A percentile compares a stretch with the other conserved stretches of the same genome.
Evolutionary conservation across 2,329 filamentous ascomycete genomes (phyloP).

Genomic region (Colletotrichum somersetense): DNA sequence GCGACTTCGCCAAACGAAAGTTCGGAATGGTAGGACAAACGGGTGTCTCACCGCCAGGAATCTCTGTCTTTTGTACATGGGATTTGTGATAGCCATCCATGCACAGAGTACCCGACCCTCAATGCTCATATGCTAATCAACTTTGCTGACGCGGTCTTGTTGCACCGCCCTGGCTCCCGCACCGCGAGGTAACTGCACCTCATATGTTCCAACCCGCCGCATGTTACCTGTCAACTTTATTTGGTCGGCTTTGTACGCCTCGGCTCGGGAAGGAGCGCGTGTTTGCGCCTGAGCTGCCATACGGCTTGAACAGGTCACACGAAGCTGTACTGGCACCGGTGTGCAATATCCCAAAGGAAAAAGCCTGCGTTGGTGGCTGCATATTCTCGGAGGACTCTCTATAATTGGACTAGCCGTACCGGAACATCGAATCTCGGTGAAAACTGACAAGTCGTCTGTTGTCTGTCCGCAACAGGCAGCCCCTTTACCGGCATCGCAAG

Average conservation of each 20-base stretch:
- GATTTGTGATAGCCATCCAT: neutral
- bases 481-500: conserved; percentile 12
- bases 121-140: conserved; percentile 10
- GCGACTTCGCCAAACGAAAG: conserved; percentile 20
- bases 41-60: conserved; percentile 28
- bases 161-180: conserved; percentile 39
- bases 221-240: conserved; percentile 35
- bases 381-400: conserved; percentile 17
- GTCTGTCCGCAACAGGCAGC: conserved; percentile 19
- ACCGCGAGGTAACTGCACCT: conserved; percentile 27
- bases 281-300: neutral
- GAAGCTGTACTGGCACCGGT: neutral
- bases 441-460: conserved; percentile 23
- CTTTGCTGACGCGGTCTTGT: conserved; percentile 14
- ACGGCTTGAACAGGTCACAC: neutral
- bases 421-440: conserved; percentile 23
- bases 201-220: conserved; percentile 25
- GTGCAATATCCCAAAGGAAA: neutral
- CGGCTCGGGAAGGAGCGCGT: neutral
- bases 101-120: neutral
- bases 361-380: neutral
- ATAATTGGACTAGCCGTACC: conserved; percentile 27
- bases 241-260: conserved; percentile 20
- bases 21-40: conserved; percentile 20
- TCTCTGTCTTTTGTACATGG: conserved; percentile 15